A percentile compares a stretch with the other conserved stretches of the same genome.
These are phyloP conservation scores for Coemansia sp. DNA, from an alignment of 192 early-diverging fungal genomes.

Conservation along the genomic window DNA sequence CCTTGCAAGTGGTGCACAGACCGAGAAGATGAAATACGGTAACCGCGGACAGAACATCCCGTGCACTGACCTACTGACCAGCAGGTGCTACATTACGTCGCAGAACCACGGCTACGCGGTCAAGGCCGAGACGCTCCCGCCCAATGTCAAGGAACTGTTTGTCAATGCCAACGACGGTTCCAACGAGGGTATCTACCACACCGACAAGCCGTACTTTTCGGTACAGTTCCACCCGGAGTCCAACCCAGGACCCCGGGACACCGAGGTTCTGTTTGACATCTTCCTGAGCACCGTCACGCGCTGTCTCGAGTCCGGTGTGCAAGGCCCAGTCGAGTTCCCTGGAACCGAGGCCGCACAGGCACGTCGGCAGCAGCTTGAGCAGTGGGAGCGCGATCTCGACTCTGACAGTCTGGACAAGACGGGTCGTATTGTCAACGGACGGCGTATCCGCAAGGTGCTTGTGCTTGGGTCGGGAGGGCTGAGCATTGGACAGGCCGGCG, in stretches of 20 bases:
- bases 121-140: slow-evolving; percentile 72
- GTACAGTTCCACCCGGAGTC: slow-evolving; percentile 99
- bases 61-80: slow-evolving; percentile 92
- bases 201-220: slow-evolving; percentile 86
- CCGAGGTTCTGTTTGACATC: slow-evolving; percentile 95
- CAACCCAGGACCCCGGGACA: slow-evolving; percentile 93
- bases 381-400: slow-evolving; percentile 50
- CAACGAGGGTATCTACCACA: slow-evolving; percentile 98
- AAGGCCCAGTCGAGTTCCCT: slow-evolving; percentile 70
- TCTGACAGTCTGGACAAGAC: slow-evolving; percentile 45
- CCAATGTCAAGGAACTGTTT: slow-evolving; percentile 77
- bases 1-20: slow-evolving; percentile 88
- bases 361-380: slow-evolving; percentile 28
- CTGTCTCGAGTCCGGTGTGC: slow-evolving; percentile 65
- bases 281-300: slow-evolving; percentile 80
- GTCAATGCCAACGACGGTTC: slow-evolving; percentile 98
- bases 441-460: slow-evolving; percentile 85
- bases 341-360: slow-evolving; percentile 53
- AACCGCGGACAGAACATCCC: slow-evolving; percentile 99
- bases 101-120: slow-evolving; percentile 99
- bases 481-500: slow-evolving; percentile 97
- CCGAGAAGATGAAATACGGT: slow-evolving; percentile 97
- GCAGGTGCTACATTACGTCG: slow-evolving; percentile 97
- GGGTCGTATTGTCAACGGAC: slow-evolving; percentile 58
- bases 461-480: slow-evolving; percentile 96